Evolutionary conservation across 2,329 filamentous ascomycete genomes (phyloP), one percentile per base, ranked within the genome.

Genomic region (Pseudocercospora pini-densiflorae): DNA sequence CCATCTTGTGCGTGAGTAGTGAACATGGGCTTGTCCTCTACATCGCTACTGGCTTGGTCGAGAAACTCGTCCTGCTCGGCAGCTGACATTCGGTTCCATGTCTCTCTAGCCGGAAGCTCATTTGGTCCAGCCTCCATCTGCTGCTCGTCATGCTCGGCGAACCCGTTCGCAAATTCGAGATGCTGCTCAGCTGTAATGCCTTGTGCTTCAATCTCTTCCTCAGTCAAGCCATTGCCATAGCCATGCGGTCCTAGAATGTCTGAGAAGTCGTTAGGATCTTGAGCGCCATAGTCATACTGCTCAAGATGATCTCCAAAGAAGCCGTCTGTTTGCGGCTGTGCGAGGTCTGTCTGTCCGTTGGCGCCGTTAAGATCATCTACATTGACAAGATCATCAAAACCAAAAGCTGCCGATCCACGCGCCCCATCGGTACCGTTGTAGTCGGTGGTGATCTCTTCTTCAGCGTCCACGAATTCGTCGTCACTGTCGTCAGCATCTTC

Each of bases 381-480:
- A 24, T 40, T 40, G 24, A 58, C 33, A 14, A 58, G 19, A 40
- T 58, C 55, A 5, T n/a, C n/a, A 24, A 58, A 27, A 4, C 9
- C 24, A 12, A 27, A 19, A 19, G 23, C 53, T 8, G 53, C n/a
- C 53, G 29, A 43, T 31, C 19, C 36, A 10, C 19, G 8, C 12
- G 40, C 21, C 6, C 9, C 14, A 27, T 31, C 27, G 40, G 12
- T 21, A 23, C 27, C 8, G 16, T 19, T 23, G 8, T 49, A 16
- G 60, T 55, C 43, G 24, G 47, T 19, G 9, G n/a, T 27, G n/a
- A 70, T 54, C 24, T 69, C 63, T 29, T 70, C 71, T 29, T 63
- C 54, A 12, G 68, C 72, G 55, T 72, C 71, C 16, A 69, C 63
- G 57, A 72, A 72, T 10, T 66, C 66, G 10, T 70, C 67, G 8